Percentiles rank a stretch among this genome's conserved stretches.
These are phyloP conservation scores for Xylaria sp. DNA, from an alignment of 2,329 filamentous ascomycete species.

Conservation along the genomic window DNA sequence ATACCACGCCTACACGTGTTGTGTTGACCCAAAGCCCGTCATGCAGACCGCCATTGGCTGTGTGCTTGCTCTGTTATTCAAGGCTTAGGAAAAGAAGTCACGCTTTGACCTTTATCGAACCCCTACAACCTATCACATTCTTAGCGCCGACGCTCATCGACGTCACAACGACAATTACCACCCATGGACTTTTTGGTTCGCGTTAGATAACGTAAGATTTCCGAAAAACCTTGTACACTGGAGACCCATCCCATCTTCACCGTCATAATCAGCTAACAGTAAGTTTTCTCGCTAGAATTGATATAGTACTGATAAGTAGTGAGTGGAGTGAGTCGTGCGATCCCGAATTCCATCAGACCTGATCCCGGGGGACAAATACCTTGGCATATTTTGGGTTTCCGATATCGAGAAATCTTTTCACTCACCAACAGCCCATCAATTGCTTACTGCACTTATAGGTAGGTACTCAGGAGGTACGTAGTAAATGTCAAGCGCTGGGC, in stretches of 20 bases:
- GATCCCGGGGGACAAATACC: background rate
- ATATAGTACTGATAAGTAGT: no score
- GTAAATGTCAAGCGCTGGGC: background rate
- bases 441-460: no score
- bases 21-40: constrained; percentile 7
- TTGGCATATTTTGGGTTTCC: background rate
- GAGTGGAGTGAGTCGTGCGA: background rate
- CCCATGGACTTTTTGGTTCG: background rate
- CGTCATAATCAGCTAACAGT: no score
- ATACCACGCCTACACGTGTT: constrained; percentile 7
- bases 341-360: background rate
- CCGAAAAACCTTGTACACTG: constrained; percentile 1
- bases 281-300: no score
- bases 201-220: background rate
- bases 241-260: background rate
- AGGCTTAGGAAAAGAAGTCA: background rate
- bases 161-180: constrained; percentile 13
- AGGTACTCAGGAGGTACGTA: background rate
- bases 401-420: no score
- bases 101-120: background rate
- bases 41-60: constrained; percentile 12
- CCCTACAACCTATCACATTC: constrained; percentile 10
- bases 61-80: background rate
- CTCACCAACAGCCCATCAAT: no score
- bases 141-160: background rate